These are phyloP conservation scores for Fusarium phyllophilum DNA, from an alignment of 2,329 filamentous ascomycete genomes.

Conservation along the genomic window DNA sequence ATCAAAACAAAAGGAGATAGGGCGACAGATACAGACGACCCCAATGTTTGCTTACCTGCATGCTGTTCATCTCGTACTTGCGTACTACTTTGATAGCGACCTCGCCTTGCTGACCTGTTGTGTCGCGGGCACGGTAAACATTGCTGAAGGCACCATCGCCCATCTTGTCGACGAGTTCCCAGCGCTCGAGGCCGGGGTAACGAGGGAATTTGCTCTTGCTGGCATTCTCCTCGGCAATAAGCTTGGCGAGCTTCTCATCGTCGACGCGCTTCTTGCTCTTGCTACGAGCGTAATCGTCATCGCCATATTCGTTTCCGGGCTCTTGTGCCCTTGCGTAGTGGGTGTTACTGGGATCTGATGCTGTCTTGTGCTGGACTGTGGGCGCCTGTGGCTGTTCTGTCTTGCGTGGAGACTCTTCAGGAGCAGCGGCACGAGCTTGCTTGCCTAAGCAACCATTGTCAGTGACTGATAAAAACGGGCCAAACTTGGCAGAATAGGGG, in stretches of 20 bases:
- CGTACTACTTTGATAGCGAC: conserved; percentile 98
- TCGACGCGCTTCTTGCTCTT: conserved; percentile 54
- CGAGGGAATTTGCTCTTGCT: conserved; percentile 85
- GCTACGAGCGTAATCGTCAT: conserved; percentile 62
- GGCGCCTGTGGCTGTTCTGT: conserved; percentile 61
- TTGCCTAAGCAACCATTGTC: conserved; percentile 67
- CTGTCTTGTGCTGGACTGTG: conserved; percentile 63
- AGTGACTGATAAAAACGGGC: conserved; percentile 10
- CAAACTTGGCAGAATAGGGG: neutral
- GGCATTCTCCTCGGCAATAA: conserved; percentile 92
- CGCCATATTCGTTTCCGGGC: conserved; percentile 69
- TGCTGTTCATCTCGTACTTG: conserved; percentile 98
- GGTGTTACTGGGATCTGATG: conserved; percentile 56
- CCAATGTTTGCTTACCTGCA: conserved; percentile 80
- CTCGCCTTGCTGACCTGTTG: conserved; percentile 75
- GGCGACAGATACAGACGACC: conserved; percentile 38
- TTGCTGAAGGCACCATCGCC: conserved; percentile 99
- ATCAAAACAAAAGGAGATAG: conserved; percentile 37
- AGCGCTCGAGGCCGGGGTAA: conserved; percentile 64
- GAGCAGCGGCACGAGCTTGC: conserved; percentile 76
- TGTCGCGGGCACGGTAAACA: conserved; percentile 89
- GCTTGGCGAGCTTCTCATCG: conserved; percentile 80
- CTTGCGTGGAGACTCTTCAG: conserved; percentile 62
- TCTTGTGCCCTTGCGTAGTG: conserved; percentile 55
- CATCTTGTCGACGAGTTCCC: conserved; percentile 94